A percentile compares a stretch with the other conserved stretches of the same genome.
Evolutionary conservation across 2,329 filamentous ascomycete species (phyloP).

Genomic region (Peltaster fructicola): DNA sequence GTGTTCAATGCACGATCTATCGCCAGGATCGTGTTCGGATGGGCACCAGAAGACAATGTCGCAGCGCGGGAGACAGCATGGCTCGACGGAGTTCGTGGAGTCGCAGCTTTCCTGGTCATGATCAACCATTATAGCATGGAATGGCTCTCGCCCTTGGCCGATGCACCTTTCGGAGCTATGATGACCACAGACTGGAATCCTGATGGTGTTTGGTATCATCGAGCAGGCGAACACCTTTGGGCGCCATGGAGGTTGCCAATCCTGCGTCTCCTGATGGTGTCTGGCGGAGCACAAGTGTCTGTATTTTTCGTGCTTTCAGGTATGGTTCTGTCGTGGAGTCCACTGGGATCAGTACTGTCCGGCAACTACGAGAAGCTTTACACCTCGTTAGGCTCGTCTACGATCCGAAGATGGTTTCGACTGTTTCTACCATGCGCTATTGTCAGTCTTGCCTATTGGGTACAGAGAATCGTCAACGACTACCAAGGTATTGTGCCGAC

Average conservation of each 20-base stretch:
- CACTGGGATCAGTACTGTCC: constrained; percentile 4
- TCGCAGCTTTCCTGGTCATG: constrained; percentile 8
- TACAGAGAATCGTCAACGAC: no score
- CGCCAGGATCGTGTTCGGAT: no score
- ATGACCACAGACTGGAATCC: constrained; percentile 1
- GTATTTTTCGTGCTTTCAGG: constrained; percentile 5
- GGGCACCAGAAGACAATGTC: neutral
- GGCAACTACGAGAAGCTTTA: constrained; percentile 4
- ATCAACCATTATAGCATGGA: constrained; percentile 7
- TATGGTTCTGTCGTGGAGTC: constrained; percentile 3
- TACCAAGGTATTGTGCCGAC: no score
- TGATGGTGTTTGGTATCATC: constrained; percentile 2
- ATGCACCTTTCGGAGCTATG: constrained; percentile 3
- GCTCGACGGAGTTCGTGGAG: constrained; percentile 10
- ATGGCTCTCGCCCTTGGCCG: constrained; percentile 1
- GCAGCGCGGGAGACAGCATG: constrained; percentile 2
- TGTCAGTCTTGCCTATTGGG: constrained; percentile 1
- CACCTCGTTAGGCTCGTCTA: constrained; percentile 2
- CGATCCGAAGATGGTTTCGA: constrained; percentile 3
- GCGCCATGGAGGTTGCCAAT: constrained; percentile 3
- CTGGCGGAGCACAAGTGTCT: constrained; percentile 3
- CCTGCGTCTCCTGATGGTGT: constrained; percentile 3
- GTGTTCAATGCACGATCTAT: no score
- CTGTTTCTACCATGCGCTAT: constrained; percentile 4
- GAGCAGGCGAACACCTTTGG: constrained; percentile 2